Base-by-base conservation (phyloP, 2,329 filamentous ascomycete genomes). In the Beauveria sp. region DNA sequence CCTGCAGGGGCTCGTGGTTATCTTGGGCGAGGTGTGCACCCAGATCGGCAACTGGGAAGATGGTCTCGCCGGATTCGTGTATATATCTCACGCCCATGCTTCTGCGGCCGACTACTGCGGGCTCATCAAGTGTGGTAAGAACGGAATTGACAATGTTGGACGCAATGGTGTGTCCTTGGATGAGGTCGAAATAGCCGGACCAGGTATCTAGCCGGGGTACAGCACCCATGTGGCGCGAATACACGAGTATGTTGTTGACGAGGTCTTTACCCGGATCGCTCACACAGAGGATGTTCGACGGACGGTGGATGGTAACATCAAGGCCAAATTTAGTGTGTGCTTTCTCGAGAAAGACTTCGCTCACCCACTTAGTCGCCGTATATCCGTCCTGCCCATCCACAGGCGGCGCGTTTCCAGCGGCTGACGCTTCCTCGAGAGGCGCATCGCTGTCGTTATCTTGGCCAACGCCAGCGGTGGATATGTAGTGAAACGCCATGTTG, bases 361-460 rank as follows among this genome's bases (percentile, higher is more conserved):
- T 70, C 1, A 65, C 73, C 74, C 74, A 75, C 61, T 73, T 72
- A 0, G 69, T 63, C 0, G 72, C 66, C 3, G 66, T 60, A 52
- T 76, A 77, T 2, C 75, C 75, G 26, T 73, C 65, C 0, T 64
- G 50, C 5, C 68, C 68, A 55, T 70, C 65, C 1, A 54, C 34
- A 0, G 68, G 65, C 8, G 67, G 65, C 16, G 16, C 50, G 45
- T 51, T 52, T 8, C 47, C 24, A 14, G 62, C 62, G 8, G 62
- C 58, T 12, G 60, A 60, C 14, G 61, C 61, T 51, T 67, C 64
- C 4, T 58, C 10, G 6, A 58, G 22, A 5, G 3, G 18, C 14
- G 24, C 28, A 14, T 58, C 22, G 28, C 28, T 2, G 1, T 28
- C 28, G 28, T 9, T 8, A 28, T 28, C 1, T 28, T 18, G 9